Evolutionary conservation across 2,329 filamentous ascomycete genomes (phyloP).

Genomic region (Exophiala aquamarina): DNA sequence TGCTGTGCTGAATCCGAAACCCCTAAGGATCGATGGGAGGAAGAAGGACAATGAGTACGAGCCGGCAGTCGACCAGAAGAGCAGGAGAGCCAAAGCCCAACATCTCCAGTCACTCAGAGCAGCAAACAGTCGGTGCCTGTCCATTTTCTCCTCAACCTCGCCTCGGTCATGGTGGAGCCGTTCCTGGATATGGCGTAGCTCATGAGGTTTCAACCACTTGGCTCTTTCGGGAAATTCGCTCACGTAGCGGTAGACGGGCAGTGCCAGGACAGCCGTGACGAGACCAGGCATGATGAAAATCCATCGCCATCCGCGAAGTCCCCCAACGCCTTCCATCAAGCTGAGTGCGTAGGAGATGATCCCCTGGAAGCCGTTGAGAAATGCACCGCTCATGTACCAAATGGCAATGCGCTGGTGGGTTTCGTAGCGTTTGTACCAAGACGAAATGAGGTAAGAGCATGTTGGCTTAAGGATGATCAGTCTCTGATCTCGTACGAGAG

Average conservation of each 20-base stretch:
- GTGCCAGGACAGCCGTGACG: slow-evolving; percentile 56
- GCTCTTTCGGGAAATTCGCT: slow-evolving; percentile 62
- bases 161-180: slow-evolving; percentile 55
- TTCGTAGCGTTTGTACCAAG: slow-evolving; percentile 36
- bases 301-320: slow-evolving; percentile 64
- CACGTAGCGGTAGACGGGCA: slow-evolving; percentile 56
- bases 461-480: neutral
- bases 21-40: slow-evolving; percentile 10
- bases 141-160: slow-evolving; percentile 49
- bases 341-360: slow-evolving; percentile 62
- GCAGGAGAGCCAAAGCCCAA: slow-evolving; percentile 49
- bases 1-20: slow-evolving; percentile 9
- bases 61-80: slow-evolving; percentile 40
- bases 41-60: slow-evolving; percentile 15
- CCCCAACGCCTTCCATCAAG: slow-evolving; percentile 35
- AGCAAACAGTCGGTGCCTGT: slow-evolving; percentile 45
- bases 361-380: slow-evolving; percentile 45
- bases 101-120: slow-evolving; percentile 52
- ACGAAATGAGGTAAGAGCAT: slow-evolving; percentile 6
- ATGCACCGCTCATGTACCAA: slow-evolving; percentile 24
- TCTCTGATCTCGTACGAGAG: too few species aligned
- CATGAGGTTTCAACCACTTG: slow-evolving; percentile 10
- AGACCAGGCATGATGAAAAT: slow-evolving; percentile 56
- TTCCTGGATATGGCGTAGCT: slow-evolving; percentile 36
- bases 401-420: slow-evolving; percentile 39